Percentiles rank a stretch among this genome's conserved stretches.
Conservation (phyloP, 805 yeast genomes). For the Yamadazyma endophytica region DNA sequence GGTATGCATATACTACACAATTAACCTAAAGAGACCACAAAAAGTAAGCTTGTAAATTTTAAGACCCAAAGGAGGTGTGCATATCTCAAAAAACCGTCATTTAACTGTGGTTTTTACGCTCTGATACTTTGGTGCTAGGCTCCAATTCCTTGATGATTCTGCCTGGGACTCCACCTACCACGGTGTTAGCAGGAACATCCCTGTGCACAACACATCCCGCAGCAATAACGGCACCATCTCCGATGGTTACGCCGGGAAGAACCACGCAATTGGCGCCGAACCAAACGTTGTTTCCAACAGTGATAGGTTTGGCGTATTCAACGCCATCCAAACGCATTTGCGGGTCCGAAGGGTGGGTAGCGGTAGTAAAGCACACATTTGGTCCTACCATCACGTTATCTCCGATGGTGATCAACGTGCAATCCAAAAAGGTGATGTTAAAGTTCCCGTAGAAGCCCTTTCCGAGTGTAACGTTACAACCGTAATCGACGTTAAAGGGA, state of each 20-base stretch:
- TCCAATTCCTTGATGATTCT: slow-evolving; percentile 35
- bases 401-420: slow-evolving; percentile 58
- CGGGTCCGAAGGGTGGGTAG: slow-evolving; percentile 61
- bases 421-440: slow-evolving; percentile 53
- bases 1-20: too few relatives aligned
- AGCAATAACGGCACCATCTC: slow-evolving; percentile 58
- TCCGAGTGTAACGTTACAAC: slow-evolving; percentile 56
- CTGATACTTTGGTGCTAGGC: background rate
- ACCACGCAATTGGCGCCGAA: slow-evolving; percentile 53
- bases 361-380: slow-evolving; percentile 53
- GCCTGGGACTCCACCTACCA: slow-evolving; percentile 66
- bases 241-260: slow-evolving; percentile 64
- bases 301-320: slow-evolving; percentile 56
- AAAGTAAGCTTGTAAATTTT: too few relatives aligned
- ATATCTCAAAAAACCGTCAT: background rate
- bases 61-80: too few relatives aligned
- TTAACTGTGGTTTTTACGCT: background rate
- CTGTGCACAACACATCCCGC: slow-evolving; percentile 65
- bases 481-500: slow-evolving; percentile 64
- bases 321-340: slow-evolving; percentile 34
- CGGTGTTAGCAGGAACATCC: slow-evolving; percentile 49
- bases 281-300: slow-evolving; percentile 67
- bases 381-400: slow-evolving; percentile 61
- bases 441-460: slow-evolving; percentile 58
- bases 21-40: too few relatives aligned